Conservation (phyloP, 495 filamentous ascomycete genomes). For the Zalerion maritima region DNA sequence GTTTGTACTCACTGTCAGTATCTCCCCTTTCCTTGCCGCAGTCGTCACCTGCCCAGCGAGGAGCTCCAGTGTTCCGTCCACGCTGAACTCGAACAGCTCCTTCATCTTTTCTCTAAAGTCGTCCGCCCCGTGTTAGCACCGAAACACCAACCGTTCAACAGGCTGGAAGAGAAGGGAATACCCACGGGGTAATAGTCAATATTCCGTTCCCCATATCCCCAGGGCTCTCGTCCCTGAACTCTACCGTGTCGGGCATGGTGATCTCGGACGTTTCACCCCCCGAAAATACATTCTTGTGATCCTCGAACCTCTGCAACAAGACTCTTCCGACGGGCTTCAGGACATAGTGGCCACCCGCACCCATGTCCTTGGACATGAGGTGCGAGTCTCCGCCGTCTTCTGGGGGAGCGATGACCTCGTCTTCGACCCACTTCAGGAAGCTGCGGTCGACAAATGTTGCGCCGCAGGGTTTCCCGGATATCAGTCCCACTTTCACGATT, state of each 20-base stretch:
- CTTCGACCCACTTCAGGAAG: slow-evolving; percentile 11
- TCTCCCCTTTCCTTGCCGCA: no score
- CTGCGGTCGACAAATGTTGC: slow-evolving; percentile 15
- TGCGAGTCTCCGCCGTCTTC: slow-evolving; percentile 7
- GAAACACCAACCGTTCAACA: no score
- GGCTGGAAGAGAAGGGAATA: no score
- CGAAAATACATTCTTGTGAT: slow-evolving; percentile 15
- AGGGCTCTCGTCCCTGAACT: slow-evolving; percentile 5
- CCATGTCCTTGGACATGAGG: no score
- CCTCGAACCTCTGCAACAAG: slow-evolving; percentile 14
- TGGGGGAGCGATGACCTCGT: slow-evolving; percentile 8
- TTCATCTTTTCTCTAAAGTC: slow-evolving; percentile 12
- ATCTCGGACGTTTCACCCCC: slow-evolving; percentile 10
- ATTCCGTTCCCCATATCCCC: slow-evolving; percentile 7
- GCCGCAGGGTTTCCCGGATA: slow-evolving; percentile 13
- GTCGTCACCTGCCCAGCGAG: slow-evolving; percentile 12
- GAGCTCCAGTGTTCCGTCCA: slow-evolving; percentile 12
- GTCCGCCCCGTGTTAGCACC: no score
- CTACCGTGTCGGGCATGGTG: slow-evolving; percentile 6
- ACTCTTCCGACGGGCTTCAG: slow-evolving; percentile 10
- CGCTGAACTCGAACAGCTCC: slow-evolving; percentile 10
- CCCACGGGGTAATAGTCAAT: slow-evolving; percentile 6
- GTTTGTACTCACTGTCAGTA: no score
- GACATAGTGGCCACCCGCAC: slow-evolving; percentile 11
- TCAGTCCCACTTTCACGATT: no score